These are phyloP conservation scores for Thermochaetoides thermophila DNA, from an alignment of 495 filamentous ascomycete genomes.

Conservation along the genomic window DNA sequence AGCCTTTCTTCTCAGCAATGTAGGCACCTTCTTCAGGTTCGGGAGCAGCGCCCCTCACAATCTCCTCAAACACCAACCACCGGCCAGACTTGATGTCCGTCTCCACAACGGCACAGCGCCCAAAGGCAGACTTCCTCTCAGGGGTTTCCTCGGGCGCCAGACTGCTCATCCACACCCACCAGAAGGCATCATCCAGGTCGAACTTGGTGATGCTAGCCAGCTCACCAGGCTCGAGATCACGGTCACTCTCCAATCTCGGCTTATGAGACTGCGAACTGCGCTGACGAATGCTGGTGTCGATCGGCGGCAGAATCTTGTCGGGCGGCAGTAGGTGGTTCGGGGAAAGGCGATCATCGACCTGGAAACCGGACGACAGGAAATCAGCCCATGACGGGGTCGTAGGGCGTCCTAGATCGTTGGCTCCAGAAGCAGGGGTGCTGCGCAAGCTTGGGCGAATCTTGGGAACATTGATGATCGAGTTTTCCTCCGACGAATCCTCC, in stretches of 20 bases:
- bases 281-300: constrained; percentile 53
- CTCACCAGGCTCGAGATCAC: constrained; percentile 74
- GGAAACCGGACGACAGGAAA: constrained; percentile 84
- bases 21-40: constrained; percentile 74
- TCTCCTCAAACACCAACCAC: constrained; percentile 93
- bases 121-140: constrained; percentile 80
- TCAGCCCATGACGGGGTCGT: constrained; percentile 97
- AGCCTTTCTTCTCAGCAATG: constrained; percentile 84
- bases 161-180: constrained; percentile 99
- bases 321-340: constrained; percentile 63
- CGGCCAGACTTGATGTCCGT: constrained; percentile 65
- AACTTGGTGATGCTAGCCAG: constrained; percentile 77
- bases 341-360: constrained; percentile 45
- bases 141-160: constrained; percentile 77
- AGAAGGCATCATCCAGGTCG: constrained; percentile 89
- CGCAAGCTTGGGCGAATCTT: constrained; percentile 38
- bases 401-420: constrained; percentile 54
- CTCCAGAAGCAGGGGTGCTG: constrained; percentile 46
- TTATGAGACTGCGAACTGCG: constrained; percentile 82
- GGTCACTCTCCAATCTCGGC: constrained; percentile 46
- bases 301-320: constrained; percentile 80
- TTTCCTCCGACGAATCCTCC: constrained; percentile 52
- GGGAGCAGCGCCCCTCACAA: constrained; percentile 83
- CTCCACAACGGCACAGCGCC: constrained; percentile 82
- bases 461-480: too few species aligned